A percentile compares a stretch with the other conserved stretches of the same genome.
phyloP scores from a whole-genome alignment of 2,329 filamentous ascomycete genomes.

The Escovopsis sp. region DNA sequence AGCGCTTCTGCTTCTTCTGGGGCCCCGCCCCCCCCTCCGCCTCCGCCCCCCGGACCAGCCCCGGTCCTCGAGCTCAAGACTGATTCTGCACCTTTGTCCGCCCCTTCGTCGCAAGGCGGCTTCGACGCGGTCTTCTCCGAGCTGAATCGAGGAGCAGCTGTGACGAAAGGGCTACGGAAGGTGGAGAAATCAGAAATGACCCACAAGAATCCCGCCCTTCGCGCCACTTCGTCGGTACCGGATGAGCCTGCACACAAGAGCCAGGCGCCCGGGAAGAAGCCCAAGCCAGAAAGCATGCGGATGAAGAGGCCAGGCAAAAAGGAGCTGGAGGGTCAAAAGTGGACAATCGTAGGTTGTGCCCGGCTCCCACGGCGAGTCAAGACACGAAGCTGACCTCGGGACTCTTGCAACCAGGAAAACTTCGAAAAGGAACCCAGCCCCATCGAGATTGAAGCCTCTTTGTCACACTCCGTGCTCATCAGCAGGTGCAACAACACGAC shows the following conservation, averaged over 20 bases:
- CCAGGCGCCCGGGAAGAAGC: constrained; percentile 74
- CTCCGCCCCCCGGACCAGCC: constrained; percentile 57
- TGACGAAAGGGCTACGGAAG: constrained; percentile 80
- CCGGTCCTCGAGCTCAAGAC: constrained; percentile 48
- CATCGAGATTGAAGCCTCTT: constrained; percentile 65
- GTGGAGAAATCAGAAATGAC: constrained; percentile 96
- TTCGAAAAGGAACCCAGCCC: constrained; percentile 62
- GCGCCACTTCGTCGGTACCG: constrained; percentile 56
- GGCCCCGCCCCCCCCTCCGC: constrained; percentile 43
- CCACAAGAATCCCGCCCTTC: constrained; percentile 87
- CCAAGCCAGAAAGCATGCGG: constrained; percentile 74
- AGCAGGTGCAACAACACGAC: constrained; percentile 84
- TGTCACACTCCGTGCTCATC: constrained; percentile 83
- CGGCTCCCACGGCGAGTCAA: constrained; percentile 3
- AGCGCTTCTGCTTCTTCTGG: constrained; percentile 36
- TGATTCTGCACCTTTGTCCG: constrained; percentile 12
- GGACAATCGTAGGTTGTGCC: constrained; percentile 54
- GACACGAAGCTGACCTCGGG: no score
- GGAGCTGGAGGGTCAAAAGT: constrained; percentile 79
- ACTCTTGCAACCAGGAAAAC: constrained; percentile 50
- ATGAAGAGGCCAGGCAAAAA: constrained; percentile 68
- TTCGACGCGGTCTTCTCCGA: constrained; percentile 84
- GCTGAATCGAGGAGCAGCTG: constrained; percentile 74
- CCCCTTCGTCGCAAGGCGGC: constrained; percentile 40
- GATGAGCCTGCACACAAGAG: constrained; percentile 55